Conservation (phyloP, 345 rosid species). For the Eucalyptus regnans region DNA sequence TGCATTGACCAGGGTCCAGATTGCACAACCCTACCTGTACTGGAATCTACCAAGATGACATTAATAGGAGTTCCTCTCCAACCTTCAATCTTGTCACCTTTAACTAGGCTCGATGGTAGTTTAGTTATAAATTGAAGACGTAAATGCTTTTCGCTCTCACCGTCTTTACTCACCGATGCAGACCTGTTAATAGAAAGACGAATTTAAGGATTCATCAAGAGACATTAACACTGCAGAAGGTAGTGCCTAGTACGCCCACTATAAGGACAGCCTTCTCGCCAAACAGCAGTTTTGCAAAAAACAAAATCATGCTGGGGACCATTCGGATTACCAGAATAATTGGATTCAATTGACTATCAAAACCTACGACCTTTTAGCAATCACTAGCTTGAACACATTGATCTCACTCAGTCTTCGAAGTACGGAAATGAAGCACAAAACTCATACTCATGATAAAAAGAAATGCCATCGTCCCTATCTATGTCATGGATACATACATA, state of each 20-base stretch:
- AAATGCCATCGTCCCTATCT: too few relatives aligned
- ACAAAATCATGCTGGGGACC: too few relatives aligned
- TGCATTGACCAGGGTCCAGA: not conserved
- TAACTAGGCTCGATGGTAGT: not conserved
- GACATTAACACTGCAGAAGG: not conserved
- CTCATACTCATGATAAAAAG: fast-evolving
- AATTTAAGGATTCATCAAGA: too few relatives aligned
- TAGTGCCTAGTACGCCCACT: fast-evolving
- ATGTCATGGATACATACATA: fast-evolving
- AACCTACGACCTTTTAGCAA: not conserved
- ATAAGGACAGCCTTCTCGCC: not conserved
- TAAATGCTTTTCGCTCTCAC: not conserved
- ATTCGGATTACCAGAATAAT: fast-evolving
- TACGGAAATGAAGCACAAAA: not conserved
- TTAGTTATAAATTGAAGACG: not conserved
- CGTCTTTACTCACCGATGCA: fast-evolving
- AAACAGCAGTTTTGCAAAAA: too few relatives aligned
- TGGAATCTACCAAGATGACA: not conserved
- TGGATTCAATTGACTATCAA: fast-evolving
- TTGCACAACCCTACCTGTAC: not conserved
- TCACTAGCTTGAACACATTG: fast-evolving
- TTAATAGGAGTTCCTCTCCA: not conserved
- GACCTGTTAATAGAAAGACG: not conserved
- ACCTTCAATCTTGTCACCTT: fast-evolving
- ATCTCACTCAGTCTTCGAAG: not conserved